These are phyloP conservation scores for Helianthus annuus DNA, from an alignment of 129 eudicot genomes.

Conservation along the genomic window HanXRQr2.0-SUNRISE NC_035437.2:177457118-177457617, in stretches of 20 bases:
- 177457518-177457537: too few relatives aligned
- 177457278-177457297: conserved; percentile 52
- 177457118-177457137: conserved; percentile 6
- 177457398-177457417: too few relatives aligned
- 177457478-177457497: too few relatives aligned
- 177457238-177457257: conserved; percentile 57
- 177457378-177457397: too few relatives aligned
- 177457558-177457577: too few relatives aligned
- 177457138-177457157: conserved; percentile 73
- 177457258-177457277: conserved; percentile 58
- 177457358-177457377: conserved; percentile 2
- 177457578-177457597: too few relatives aligned
- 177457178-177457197: conserved; percentile 86
- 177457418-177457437: too few relatives aligned
- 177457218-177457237: conserved; percentile 43
- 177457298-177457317: conserved; percentile 1
- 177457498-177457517: too few relatives aligned
- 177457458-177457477: too few relatives aligned
- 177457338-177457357: conserved; percentile 4
- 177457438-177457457: too few relatives aligned
- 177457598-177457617: too few relatives aligned
- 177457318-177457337: conserved; percentile 48
- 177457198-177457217: conserved; percentile 57
- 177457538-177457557: too few relatives aligned
- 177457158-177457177: conserved; percentile 58